Percentiles rank a stretch among this genome's conserved stretches.
Conservation (phyloP, 495 filamentous ascomycete species). For the Choiromyces venosus region DNA sequence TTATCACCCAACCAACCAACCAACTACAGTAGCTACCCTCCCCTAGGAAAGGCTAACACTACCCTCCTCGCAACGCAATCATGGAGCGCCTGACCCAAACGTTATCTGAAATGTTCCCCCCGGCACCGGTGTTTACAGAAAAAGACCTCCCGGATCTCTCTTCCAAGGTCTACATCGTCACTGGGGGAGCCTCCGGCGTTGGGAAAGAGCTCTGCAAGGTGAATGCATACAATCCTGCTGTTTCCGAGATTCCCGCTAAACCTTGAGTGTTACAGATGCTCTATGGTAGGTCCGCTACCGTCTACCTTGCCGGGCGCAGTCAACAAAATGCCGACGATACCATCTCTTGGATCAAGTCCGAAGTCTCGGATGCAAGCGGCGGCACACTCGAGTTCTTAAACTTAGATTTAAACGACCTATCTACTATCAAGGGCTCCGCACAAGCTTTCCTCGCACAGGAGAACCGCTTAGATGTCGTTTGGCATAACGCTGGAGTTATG, state of each 20-base stretch:
- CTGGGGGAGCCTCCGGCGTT: conserved; percentile 46
- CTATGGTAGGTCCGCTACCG: conserved; percentile 44
- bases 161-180: conserved; percentile 40
- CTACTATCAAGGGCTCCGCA: conserved; percentile 49
- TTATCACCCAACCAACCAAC: background rate
- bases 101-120: conserved; percentile 7
- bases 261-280: conserved; percentile 36
- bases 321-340: conserved; percentile 42
- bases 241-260: background rate
- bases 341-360: conserved; percentile 43
- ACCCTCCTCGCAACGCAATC: background rate
- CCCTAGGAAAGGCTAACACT: background rate
- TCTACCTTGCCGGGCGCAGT: conserved; percentile 47
- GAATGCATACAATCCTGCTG: background rate
- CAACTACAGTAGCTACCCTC: background rate
- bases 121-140: conserved; percentile 21
- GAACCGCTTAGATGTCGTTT: conserved; percentile 51
- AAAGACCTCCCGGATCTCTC: conserved; percentile 20
- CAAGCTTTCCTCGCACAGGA: conserved; percentile 45
- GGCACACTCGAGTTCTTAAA: conserved; percentile 46
- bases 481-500: conserved; percentile 54
- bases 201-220: conserved; percentile 44
- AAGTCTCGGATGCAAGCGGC: conserved; percentile 28
- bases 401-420: conserved; percentile 50
- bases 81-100: background rate